Percentiles rank a stretch among this genome's conserved stretches.
Evolutionary conservation across 2,329 filamentous ascomycete species (phyloP).

Genomic region (Colletotrichum kahawae): DNA sequence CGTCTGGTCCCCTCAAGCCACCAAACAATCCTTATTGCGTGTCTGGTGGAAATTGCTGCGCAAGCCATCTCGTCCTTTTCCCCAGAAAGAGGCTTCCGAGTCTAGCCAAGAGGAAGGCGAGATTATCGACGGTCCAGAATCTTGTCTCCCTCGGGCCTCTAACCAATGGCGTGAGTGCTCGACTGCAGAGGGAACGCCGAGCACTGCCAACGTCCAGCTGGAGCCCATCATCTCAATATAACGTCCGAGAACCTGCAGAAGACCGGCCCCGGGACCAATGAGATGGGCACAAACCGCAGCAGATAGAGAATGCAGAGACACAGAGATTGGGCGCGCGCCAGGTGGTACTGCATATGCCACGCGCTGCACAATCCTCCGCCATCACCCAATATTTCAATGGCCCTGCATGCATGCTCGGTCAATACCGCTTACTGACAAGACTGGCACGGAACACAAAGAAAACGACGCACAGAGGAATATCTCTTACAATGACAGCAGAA

Average conservation of each 20-base stretch:
- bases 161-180: background rate
- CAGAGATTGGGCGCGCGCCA: background rate
- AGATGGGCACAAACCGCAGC: background rate
- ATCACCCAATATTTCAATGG: constrained; percentile 5
- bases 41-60: background rate
- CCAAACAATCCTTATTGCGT: background rate
- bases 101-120: background rate
- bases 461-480: background rate
- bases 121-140: background rate
- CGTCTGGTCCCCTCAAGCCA: background rate
- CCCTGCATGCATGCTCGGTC: constrained; percentile 15
- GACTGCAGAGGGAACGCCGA: background rate
- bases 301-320: background rate
- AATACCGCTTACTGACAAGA: background rate
- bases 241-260: background rate
- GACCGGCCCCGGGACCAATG: background rate
- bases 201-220: background rate
- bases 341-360: constrained; percentile 16
- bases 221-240: background rate
- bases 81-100: background rate
- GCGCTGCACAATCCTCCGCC: constrained; percentile 16
- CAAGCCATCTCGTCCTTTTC: background rate
- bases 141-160: background rate
- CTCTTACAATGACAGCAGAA: background rate
- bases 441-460: background rate